Conservation (phyloP, 2,329 filamentous ascomycete species). For the Claviceps spartinae region DNA sequence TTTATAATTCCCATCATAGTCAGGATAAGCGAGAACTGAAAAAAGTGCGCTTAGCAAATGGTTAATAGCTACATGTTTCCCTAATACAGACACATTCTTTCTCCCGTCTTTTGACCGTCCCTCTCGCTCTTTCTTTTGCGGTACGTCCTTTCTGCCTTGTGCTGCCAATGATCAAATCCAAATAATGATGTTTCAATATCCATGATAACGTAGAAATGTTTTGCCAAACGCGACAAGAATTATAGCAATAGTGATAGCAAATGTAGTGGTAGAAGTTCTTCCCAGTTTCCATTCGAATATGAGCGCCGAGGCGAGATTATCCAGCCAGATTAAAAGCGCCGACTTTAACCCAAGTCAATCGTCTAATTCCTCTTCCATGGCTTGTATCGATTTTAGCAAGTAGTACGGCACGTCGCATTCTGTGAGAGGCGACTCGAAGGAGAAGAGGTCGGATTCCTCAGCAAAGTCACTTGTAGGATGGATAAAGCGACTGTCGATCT, state of each 20-base stretch:
- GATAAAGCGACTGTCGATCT: constrained; percentile 11
- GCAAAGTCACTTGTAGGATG: background rate
- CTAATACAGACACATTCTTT: background rate
- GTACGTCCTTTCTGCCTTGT: background rate
- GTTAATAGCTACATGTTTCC: background rate
- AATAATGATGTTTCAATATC: background rate
- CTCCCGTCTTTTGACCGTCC: background rate
- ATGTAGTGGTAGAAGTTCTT: background rate
- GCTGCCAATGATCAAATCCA: background rate
- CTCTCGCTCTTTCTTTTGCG: background rate
- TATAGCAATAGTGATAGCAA: too few species aligned
- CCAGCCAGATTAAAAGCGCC: background rate
- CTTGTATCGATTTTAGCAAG: constrained; percentile 2
- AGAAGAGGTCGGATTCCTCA: background rate
- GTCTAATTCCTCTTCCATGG: constrained; percentile 6
- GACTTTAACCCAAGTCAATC: background rate
- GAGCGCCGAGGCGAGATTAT: background rate
- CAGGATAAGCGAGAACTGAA: background rate
- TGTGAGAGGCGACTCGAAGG: background rate
- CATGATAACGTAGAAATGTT: background rate
- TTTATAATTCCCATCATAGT: background rate
- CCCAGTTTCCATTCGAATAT: background rate
- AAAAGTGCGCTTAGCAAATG: background rate
- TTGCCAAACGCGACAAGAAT: background rate
- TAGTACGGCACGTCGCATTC: constrained; percentile 7